phyloP scores from a whole-genome alignment of 1,139 yeast species.

The Pichia sp. region DNA sequence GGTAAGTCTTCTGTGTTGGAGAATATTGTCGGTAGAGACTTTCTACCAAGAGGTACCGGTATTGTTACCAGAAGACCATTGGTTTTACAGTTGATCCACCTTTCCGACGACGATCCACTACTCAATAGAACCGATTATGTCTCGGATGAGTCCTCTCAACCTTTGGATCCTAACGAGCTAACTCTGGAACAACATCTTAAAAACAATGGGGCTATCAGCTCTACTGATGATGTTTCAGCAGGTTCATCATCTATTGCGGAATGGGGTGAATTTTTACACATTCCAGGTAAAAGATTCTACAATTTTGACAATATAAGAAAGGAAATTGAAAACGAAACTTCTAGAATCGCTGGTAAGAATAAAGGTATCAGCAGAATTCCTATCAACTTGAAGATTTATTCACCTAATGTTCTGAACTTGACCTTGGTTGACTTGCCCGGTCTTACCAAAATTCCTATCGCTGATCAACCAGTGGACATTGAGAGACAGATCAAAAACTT shows the following conservation, averaged over 20 bases:
- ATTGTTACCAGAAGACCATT: constrained; percentile 76
- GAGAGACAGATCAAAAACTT: constrained; percentile 87
- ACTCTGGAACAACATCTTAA: constrained; percentile 61
- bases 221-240: constrained; percentile 13
- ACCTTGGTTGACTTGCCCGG: constrained; percentile 98
- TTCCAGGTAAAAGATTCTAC: constrained; percentile 78
- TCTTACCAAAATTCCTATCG: constrained; percentile 92
- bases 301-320: constrained; percentile 73
- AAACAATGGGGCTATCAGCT: constrained; percentile 33
- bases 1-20: constrained; percentile 76
- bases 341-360: constrained; percentile 89
- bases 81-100: constrained; percentile 62
- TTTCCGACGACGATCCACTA: constrained; percentile 47
- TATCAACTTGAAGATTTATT: constrained; percentile 80
- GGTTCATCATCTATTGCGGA: constrained; percentile 32
- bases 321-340: constrained; percentile 89
- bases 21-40: constrained; percentile 72
- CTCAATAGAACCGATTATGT: constrained; percentile 24
- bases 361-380: constrained; percentile 93
- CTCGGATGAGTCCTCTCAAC: constrained; percentile 28
- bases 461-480: constrained; percentile 96
- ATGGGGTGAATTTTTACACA: constrained; percentile 95
- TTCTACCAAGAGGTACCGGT: constrained; percentile 75
- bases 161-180: constrained; percentile 37
- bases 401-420: constrained; percentile 83